Evolutionary conservation across 805 yeast species (phyloP).

Genomic region (Pichia sporocuriosa): DNA sequence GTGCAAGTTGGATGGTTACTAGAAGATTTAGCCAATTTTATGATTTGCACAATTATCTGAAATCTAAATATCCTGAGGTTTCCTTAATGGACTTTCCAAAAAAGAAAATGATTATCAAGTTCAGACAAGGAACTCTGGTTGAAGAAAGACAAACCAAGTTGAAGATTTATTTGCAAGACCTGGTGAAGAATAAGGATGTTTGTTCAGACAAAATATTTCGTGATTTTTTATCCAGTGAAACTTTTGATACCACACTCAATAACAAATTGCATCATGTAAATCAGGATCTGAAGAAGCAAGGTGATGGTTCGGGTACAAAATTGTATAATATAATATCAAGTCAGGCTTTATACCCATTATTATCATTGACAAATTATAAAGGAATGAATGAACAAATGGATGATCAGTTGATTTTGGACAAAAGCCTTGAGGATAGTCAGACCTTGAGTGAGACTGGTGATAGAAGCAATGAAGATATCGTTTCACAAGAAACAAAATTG

Average conservation of each 20-base stretch:
- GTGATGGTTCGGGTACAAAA: slow-evolving; percentile 25
- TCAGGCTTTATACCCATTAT: slow-evolving; percentile 15
- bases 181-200: slow-evolving; percentile 58
- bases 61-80: slow-evolving; percentile 44
- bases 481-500: neutral
- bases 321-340: slow-evolving; percentile 28
- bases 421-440: neutral
- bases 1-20: slow-evolving; percentile 87
- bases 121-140: slow-evolving; percentile 56
- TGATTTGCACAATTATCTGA: slow-evolving; percentile 60
- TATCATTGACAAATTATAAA: slow-evolving; percentile 1
- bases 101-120: slow-evolving; percentile 60
- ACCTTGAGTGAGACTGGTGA: neutral
- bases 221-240: slow-evolving; percentile 69
- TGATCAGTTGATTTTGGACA: neutral
- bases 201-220: slow-evolving; percentile 71
- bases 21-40: slow-evolving; percentile 81
- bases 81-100: slow-evolving; percentile 49
- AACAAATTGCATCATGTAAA: slow-evolving; percentile 8
- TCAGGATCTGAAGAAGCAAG: slow-evolving; percentile 12
- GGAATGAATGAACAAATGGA: slow-evolving; percentile 1
- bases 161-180: slow-evolving; percentile 51
- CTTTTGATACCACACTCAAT: slow-evolving; percentile 33
- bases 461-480: neutral
- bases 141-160: slow-evolving; percentile 58